phyloP scores from a whole-genome alignment of 202 grass and related monocot genomes.

The Cymbopogon flexuosus region DNA sequence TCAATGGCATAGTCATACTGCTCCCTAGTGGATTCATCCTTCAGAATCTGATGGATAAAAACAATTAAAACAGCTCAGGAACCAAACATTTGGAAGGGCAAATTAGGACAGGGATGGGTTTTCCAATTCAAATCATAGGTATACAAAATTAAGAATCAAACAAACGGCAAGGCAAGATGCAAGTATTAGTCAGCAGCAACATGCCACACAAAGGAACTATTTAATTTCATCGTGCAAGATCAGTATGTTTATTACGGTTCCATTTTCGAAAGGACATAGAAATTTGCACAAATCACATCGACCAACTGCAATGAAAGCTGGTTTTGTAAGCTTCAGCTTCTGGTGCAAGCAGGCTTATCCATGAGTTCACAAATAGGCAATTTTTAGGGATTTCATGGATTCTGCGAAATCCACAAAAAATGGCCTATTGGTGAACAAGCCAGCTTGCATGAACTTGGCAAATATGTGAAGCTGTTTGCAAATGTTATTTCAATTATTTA shows the following conservation, averaged over 20 bases:
- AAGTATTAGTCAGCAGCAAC: neutral
- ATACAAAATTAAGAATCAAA: slow-evolving; percentile 9
- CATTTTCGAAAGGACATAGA: neutral
- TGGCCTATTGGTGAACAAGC: neutral
- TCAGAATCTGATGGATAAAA: slow-evolving; percentile 64
- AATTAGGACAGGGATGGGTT: neutral
- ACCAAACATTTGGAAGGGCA: slow-evolving; percentile 5
- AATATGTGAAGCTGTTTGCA: neutral
- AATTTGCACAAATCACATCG: neutral
- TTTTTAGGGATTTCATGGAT: neutral
- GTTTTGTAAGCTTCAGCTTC: neutral
- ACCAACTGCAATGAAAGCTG: neutral
- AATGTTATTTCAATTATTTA: neutral
- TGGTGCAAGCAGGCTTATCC: neutral
- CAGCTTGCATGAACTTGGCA: neutral
- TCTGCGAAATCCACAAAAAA: neutral
- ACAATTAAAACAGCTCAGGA: slow-evolving; percentile 6
- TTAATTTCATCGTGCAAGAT: neutral
- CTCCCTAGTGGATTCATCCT: slow-evolving; percentile 81
- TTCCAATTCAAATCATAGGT: slow-evolving; percentile 1
- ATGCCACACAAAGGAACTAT: neutral
- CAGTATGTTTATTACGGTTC: neutral
- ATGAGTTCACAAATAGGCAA: neutral
- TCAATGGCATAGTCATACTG: slow-evolving; percentile 98
- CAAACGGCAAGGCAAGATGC: neutral